Base-by-base conservation (phyloP, 768 basidiomycete species). In the Cystofilobasidium bisporidii region DNA sequence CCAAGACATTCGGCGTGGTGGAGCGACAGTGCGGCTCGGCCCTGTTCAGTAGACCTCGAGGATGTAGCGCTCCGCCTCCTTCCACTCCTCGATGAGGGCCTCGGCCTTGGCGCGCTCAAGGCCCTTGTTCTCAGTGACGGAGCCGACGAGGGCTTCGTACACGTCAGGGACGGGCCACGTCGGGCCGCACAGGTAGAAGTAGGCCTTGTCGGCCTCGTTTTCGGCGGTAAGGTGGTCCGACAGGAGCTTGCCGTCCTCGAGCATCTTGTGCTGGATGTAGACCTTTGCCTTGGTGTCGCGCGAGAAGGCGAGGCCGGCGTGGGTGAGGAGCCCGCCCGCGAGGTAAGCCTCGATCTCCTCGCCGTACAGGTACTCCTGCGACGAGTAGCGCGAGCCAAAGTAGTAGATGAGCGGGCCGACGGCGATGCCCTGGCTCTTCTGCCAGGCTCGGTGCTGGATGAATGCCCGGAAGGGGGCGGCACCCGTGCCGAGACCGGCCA, bases 141-240 rank as follows among this genome's bases (percentile, higher is more conserved):
- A 88, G 24, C 84, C 84, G 26, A 93, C 86, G 59, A 99, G 81
- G 0, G 96, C 89, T 77, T 94, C 87, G 73, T 89, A 94, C 8
- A 99, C 91, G 74, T 98, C 96, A 1, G 96, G 92, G 26, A 98
- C 94, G n/a, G 96, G 96, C 94, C 93, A 96, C 32, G 94, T 98
- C 43, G 94, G 96, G 32, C 94, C 94, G 76, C 96, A 97, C 55
- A 99, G 81, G 78, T 97, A 98, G 80, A 99, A 99, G 70, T 86
- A 82, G 18, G 76, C 75, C 30, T 74, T 73, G 50, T 75, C 71
- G 28, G 65, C 59, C 22, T 72, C 77, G 53, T 65, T 85, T 81
- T 38, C 69, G 63, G 72, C 86, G 80, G 63, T 58, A 64, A 98
- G 78, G 84, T 89, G 85, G 70, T 82, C 78, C 55, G 85, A 86